A percentile compares a stretch with the other conserved stretches of the same genome.
Conservation (phyloP, 306 rosid genomes). For the Astragalus membranaceus region DNA sequence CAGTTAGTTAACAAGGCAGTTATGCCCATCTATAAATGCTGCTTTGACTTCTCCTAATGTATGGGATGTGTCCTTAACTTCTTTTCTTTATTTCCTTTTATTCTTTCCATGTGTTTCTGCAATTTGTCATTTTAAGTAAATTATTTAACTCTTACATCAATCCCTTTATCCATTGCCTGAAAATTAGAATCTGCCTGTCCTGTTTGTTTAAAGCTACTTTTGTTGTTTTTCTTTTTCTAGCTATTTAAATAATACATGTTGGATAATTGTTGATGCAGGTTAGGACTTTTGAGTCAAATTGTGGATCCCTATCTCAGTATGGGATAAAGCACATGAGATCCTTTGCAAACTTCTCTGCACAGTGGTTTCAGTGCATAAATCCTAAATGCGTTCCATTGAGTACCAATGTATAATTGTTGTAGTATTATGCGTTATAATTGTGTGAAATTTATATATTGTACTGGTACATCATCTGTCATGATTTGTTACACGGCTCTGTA, state of each 20-base stretch:
- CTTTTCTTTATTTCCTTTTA: no score
- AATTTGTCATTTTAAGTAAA: no score
- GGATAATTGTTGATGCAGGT: no score
- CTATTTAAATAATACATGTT: no score
- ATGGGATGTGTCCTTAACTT: no score
- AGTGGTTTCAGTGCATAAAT: constrained; percentile 65
- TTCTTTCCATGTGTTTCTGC: no score
- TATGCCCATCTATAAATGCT: neutral
- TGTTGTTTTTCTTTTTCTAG: no score
- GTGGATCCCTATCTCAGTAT: constrained; percentile 81
- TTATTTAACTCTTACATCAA: no score
- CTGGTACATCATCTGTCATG: neutral
- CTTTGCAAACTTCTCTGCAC: constrained; percentile 72
- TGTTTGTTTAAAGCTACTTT: no score
- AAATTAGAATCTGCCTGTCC: no score
- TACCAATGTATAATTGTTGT: neutral
- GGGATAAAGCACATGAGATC: constrained; percentile 97
- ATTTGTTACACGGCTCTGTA: constrained; percentile 18
- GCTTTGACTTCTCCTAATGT: no score
- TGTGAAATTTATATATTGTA: neutral
- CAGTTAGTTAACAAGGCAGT: neutral
- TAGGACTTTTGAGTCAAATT: constrained; percentile 74
- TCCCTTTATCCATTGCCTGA: no score
- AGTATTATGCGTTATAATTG: neutral
- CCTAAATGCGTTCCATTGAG: neutral